Conservation (phyloP, 768 basidiomycete genomes). For the Suillus fuscotomentosus region DNA sequence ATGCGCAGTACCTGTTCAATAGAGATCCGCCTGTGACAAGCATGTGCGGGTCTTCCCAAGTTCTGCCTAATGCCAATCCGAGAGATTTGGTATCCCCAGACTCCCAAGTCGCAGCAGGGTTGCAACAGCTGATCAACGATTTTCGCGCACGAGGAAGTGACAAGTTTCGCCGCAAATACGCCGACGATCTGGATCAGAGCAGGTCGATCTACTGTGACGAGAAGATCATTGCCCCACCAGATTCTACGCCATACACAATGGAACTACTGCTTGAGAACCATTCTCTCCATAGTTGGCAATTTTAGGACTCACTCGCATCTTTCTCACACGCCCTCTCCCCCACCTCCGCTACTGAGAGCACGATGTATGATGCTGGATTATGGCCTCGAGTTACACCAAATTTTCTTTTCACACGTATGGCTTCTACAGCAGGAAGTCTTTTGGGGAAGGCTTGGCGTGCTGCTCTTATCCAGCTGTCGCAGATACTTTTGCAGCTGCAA, state of each 20-base stretch:
- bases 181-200: constrained; percentile 11
- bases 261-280: constrained; percentile 13
- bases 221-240: not conserved
- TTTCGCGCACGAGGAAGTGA: constrained; percentile 2
- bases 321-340: constrained; percentile 16
- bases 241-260: not conserved
- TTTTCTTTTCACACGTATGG: constrained; percentile 30
- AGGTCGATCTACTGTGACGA: constrained; percentile 11
- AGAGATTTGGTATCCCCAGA: not conserved
- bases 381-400: constrained; percentile 39
- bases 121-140: constrained; percentile 9
- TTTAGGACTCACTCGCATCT: not conserved
- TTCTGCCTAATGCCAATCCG: not conserved
- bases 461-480: constrained; percentile 28
- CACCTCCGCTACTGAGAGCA: constrained; percentile 14
- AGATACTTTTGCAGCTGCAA: constrained; percentile 33
- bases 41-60: no score
- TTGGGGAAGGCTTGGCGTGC: constrained; percentile 29
- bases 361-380: constrained; percentile 21
- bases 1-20: constrained; percentile 2
- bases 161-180: constrained; percentile 16
- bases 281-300: constrained; percentile 7
- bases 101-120: not conserved
- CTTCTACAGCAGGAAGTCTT: constrained; percentile 17
- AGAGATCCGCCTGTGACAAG: constrained; percentile 7